Conservation (phyloP, 441 rosid genomes). For the Croton laevigatus region DNA sequence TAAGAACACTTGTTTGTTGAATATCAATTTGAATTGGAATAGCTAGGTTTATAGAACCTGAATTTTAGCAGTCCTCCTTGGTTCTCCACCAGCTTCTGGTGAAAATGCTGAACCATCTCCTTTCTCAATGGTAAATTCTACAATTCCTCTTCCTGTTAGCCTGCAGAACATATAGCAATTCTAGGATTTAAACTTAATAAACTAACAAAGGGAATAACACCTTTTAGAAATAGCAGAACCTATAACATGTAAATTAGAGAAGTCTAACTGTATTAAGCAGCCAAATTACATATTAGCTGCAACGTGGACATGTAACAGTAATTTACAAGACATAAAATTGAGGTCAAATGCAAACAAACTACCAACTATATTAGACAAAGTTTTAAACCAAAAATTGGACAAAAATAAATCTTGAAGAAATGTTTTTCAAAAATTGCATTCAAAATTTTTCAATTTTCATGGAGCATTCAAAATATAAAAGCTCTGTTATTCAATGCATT, state of each 20-base stretch:
- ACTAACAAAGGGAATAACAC: background rate
- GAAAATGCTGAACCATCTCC: constrained; percentile 81
- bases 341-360: background rate
- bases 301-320: background rate
- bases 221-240: background rate
- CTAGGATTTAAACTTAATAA: background rate
- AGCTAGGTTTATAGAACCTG: constrained; percentile 44
- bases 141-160: constrained; percentile 81
- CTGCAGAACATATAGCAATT: constrained; percentile 30
- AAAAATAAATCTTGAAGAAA: background rate
- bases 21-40: background rate
- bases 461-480: background rate
- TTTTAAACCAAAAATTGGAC: background rate
- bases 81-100: constrained; percentile 73
- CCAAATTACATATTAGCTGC: background rate
- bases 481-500: background rate
- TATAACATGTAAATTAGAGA: background rate
- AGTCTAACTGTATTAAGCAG: background rate
- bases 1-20: background rate
- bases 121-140: constrained; percentile 78
- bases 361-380: background rate
- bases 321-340: background rate
- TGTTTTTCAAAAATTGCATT: background rate
- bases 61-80: constrained; percentile 64
- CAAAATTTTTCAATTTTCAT: background rate